phyloP scores from a whole-genome alignment of 2,329 filamentous ascomycete species.

The Cladophialophora psammophila region DNA sequence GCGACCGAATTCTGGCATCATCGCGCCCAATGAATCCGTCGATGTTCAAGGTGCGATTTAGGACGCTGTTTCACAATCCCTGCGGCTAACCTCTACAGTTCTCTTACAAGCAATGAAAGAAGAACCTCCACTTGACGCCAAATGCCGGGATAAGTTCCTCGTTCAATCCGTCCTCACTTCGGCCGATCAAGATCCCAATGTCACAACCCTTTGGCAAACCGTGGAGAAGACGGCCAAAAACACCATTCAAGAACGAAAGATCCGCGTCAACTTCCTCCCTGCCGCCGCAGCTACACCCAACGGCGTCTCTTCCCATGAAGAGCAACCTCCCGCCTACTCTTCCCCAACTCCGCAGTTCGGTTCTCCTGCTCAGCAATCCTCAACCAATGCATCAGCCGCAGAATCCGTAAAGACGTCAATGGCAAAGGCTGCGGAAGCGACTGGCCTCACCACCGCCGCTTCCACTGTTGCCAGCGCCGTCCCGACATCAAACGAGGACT shows the following conservation, averaged over 20 bases:
- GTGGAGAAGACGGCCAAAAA: conserved; percentile 77
- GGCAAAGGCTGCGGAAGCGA: conserved; percentile 42
- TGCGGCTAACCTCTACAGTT: conserved; percentile 61
- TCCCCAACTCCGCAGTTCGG: conserved; percentile 63
- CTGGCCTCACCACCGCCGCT: conserved; percentile 55
- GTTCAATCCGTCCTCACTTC: conserved; percentile 90
- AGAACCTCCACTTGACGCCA: conserved; percentile 82
- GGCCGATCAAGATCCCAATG: conserved; percentile 80
- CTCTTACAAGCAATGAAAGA: conserved; percentile 98
- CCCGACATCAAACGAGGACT: conserved; percentile 63
- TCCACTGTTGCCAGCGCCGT: conserved; percentile 58
- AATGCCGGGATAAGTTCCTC: conserved; percentile 97
- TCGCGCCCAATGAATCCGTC: conserved; percentile 87
- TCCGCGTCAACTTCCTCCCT: conserved; percentile 84
- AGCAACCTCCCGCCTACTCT: conserved; percentile 62
- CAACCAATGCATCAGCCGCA: conserved; percentile 38
- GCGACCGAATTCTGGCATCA: conserved; percentile 93
- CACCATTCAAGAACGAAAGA: conserved; percentile 90
- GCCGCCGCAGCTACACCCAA: conserved; percentile 59
- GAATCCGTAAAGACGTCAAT: conserved; percentile 40
- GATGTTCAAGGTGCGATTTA: conserved; percentile 79
- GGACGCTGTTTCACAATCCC: not conserved
- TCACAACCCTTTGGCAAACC: conserved; percentile 82
- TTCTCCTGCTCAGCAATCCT: conserved; percentile 52
- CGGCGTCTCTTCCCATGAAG: conserved; percentile 47